Evolutionary conservation across 202 grass and related monocot genomes (phyloP).

Genomic region (Sporobolus alterniflorus): DNA sequence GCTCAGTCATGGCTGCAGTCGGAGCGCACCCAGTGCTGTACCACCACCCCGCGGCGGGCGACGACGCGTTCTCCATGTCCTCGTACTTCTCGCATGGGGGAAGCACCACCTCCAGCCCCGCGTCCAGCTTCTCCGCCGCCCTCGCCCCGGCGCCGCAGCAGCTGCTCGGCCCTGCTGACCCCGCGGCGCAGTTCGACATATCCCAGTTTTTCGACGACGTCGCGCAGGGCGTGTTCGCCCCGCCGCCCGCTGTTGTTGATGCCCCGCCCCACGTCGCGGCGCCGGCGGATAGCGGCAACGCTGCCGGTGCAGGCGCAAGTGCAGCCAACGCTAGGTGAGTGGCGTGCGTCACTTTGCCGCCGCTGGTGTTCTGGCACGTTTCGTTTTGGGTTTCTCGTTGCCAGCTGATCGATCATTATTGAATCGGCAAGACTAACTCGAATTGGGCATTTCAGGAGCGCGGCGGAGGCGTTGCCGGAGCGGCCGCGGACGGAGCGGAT

Average conservation of each 20-base stretch:
- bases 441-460: slow-evolving; percentile 37
- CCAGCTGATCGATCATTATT: not conserved
- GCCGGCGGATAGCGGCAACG: not conserved
- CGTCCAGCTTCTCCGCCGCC: slow-evolving; percentile 55
- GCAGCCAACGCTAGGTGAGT: slow-evolving; percentile 17
- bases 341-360: not conserved
- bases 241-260: not conserved
- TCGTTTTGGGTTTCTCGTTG: not conserved
- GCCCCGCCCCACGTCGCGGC: not conserved
- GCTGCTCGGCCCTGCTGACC: not conserved
- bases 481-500: slow-evolving; percentile 60
- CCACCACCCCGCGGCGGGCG: slow-evolving; percentile 32
- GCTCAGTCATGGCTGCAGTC: slow-evolving; percentile 65
- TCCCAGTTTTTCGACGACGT: slow-evolving; percentile 71
- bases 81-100: slow-evolving; percentile 51
- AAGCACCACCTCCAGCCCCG: slow-evolving; percentile 45
- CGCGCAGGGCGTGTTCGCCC: not conserved
- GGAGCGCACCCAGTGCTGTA: slow-evolving; percentile 53
- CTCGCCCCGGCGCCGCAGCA: slow-evolving; percentile 1
- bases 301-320: not conserved
- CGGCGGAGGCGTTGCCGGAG: slow-evolving; percentile 33
- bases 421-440: not conserved
- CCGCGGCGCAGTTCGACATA: slow-evolving; percentile 53
- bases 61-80: slow-evolving; percentile 39
- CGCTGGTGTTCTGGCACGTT: not conserved